phyloP scores from a whole-genome alignment of 352 stramenopile genomes.

The Pythium aquatile region DNA sequence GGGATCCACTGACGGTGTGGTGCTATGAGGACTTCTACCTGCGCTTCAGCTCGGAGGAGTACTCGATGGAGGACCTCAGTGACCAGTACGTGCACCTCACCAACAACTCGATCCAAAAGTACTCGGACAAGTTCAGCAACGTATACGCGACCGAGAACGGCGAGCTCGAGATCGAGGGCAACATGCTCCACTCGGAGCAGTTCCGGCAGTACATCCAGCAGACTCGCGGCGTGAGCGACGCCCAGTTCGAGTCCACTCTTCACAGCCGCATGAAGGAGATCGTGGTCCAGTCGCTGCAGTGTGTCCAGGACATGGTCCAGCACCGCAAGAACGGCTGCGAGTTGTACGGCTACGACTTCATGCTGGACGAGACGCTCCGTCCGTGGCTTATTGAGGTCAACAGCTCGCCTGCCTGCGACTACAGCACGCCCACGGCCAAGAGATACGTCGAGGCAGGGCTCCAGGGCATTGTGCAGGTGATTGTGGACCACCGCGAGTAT shows the following conservation, averaged over 20 bases:
- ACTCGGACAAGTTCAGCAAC: conserved; percentile 88
- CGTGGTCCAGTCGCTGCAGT: conserved; percentile 79
- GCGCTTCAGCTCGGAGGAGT: conserved; percentile 87
- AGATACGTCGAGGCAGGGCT: conserved; percentile 85
- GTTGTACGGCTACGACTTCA: conserved; percentile 94
- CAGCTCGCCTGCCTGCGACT: conserved; percentile 91
- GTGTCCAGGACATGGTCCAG: conserved; percentile 85
- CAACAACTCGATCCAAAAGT: conserved; percentile 94
- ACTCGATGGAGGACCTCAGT: conserved; percentile 71
- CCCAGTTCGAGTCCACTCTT: conserved; percentile 50
- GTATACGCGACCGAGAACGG: conserved; percentile 68
- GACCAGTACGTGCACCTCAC: conserved; percentile 92
- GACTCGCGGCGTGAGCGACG: conserved; percentile 29
- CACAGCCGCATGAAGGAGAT: conserved; percentile 88
- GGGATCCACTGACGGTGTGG: conserved; percentile 93
- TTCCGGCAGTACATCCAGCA: conserved; percentile 55
- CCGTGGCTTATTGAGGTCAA: conserved; percentile 94
- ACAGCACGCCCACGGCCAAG: conserved; percentile 90
- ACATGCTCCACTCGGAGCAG: conserved; percentile 80
- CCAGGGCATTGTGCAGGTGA: conserved; percentile 85
- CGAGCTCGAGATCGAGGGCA: conserved; percentile 55
- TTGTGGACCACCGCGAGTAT: conserved; percentile 82
- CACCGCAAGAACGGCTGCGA: conserved; percentile 90
- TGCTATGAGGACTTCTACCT: conserved; percentile 92
- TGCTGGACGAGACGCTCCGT: conserved; percentile 84